Percentiles rank a stretch among this genome's conserved stretches.
These are phyloP conservation scores for Medicago arabica DNA, from an alignment of 306 rosid genomes.

Conservation along the genomic window DNA sequence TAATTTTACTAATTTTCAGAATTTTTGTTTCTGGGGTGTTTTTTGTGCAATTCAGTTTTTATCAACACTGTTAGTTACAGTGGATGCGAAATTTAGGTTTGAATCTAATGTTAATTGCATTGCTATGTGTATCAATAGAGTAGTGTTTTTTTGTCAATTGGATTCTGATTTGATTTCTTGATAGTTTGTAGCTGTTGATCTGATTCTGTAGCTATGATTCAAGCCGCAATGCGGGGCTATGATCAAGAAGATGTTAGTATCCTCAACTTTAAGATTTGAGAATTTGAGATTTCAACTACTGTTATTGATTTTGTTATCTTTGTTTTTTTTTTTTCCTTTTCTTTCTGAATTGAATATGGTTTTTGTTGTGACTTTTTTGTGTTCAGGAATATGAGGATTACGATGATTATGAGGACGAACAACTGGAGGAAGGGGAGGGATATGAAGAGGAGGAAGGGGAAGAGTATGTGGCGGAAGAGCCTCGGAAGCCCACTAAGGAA, in stretches of 20 bases:
- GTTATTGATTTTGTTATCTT: not conserved
- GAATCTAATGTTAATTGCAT: slow-evolving; percentile 29
- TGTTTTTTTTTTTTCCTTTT: slow-evolving; percentile 1
- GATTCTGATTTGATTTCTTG: slow-evolving; percentile 18
- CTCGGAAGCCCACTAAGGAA: slow-evolving; percentile 70
- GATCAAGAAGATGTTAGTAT: slow-evolving; percentile 59
- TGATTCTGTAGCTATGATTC: slow-evolving; percentile 26
- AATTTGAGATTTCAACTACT: not conserved
- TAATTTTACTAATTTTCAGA: not conserved
- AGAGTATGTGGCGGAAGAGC: slow-evolving; percentile 57
- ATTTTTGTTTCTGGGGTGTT: slow-evolving; percentile 5
- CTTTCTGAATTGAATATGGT: slow-evolving; percentile 5
- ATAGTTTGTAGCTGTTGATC: slow-evolving; percentile 38
- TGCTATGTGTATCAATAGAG: slow-evolving; percentile 18
- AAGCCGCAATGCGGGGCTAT: slow-evolving; percentile 64
- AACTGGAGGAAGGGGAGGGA: slow-evolving; percentile 53
- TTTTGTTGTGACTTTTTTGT: not conserved
- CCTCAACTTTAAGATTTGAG: slow-evolving; percentile 15
- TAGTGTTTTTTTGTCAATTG: not conserved
- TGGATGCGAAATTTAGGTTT: slow-evolving; percentile 10
- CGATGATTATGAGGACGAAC: slow-evolving; percentile 63
- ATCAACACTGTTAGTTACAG: slow-evolving; percentile 42
- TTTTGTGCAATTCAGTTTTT: not conserved
- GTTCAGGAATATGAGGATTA: slow-evolving; percentile 58
- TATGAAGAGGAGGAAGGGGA: slow-evolving; percentile 64